Percentiles rank a stretch among this genome's conserved stretches.
Conservation (phyloP, 208 protist species). For the Crithidia acanthocephali region DNA sequence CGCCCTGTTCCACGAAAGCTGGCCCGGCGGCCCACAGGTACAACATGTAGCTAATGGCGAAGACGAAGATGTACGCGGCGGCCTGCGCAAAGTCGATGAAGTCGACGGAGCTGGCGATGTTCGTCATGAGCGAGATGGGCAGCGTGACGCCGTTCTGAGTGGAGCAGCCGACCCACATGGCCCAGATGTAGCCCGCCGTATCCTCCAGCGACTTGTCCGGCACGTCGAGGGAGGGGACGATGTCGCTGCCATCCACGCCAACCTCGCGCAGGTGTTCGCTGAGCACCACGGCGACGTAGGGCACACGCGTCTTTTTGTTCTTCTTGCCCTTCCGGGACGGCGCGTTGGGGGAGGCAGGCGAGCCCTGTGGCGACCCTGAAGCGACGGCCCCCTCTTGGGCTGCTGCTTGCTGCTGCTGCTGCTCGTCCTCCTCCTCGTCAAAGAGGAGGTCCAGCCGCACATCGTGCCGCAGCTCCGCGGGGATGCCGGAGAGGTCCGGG, state of each 20-base stretch:
- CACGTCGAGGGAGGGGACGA: conserved; percentile 54
- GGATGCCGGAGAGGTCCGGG: conserved; percentile 50
- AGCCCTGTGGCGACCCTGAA: not conserved
- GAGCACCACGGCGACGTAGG: conserved; percentile 64
- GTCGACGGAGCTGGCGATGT: conserved; percentile 53
- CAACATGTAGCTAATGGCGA: conserved; percentile 54
- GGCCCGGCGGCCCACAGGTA: conserved; percentile 64
- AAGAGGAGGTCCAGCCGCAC: conserved; percentile 54
- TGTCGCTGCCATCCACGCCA: conserved; percentile 52
- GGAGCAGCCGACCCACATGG: conserved; percentile 54
- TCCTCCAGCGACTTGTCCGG: conserved; percentile 62
- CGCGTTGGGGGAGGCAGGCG: not conserved
- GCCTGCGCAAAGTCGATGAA: conserved; percentile 59
- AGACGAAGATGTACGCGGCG: conserved; percentile 83
- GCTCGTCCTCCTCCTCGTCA: conserved; percentile 25
- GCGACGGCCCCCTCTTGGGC: not conserved
- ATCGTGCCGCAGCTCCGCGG: conserved; percentile 46
- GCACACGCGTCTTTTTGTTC: conserved; percentile 35
- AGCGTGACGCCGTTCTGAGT: conserved; percentile 83
- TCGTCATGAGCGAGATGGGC: conserved; percentile 72
- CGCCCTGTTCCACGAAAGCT: conserved; percentile 54
- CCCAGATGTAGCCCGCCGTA: conserved; percentile 63
- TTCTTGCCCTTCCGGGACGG: conserved; percentile 9
- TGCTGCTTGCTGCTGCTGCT: not conserved
- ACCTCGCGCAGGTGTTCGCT: conserved; percentile 54